These are phyloP conservation scores for Rhizophora mangle DNA, from an alignment of 345 rosid genomes.

Conservation along the genomic window DNA sequence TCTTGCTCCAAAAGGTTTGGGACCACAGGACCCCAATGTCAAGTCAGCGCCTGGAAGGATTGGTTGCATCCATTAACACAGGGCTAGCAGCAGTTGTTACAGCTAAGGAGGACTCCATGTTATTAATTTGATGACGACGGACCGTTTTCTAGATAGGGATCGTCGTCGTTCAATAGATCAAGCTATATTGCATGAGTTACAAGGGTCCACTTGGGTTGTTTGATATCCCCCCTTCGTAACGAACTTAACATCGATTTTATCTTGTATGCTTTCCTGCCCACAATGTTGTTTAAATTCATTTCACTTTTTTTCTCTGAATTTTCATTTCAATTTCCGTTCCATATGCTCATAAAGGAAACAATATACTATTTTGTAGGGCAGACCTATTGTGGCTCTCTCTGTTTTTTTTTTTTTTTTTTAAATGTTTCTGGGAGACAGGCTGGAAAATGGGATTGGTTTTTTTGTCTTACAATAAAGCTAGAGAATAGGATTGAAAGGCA, in stretches of 20 bases:
- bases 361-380: not conserved
- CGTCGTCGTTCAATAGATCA: constrained; percentile 12
- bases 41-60: constrained; percentile 14
- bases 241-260: not conserved
- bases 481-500: not conserved
- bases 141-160: constrained; percentile 11
- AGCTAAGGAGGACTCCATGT: constrained; percentile 27
- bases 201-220: constrained; percentile 1
- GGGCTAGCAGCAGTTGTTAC: constrained; percentile 23
- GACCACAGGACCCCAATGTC: constrained; percentile 34
- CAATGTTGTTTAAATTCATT: no score
- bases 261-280: no score
- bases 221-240: not conserved
- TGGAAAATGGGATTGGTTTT: constrained; percentile 11
- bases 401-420: not conserved
- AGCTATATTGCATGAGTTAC: constrained; percentile 7
- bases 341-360: no score
- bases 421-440: constrained; percentile 2
- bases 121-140: constrained; percentile 17
- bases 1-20: constrained; percentile 31
- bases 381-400: not conserved
- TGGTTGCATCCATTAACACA: constrained; percentile 21
- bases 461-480: constrained; percentile 6
- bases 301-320: no score
- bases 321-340: no score